These are phyloP conservation scores for Tolypocladium inflatum DNA, from an alignment of 2,329 filamentous ascomycete species.

Conservation along the genomic window DNA sequence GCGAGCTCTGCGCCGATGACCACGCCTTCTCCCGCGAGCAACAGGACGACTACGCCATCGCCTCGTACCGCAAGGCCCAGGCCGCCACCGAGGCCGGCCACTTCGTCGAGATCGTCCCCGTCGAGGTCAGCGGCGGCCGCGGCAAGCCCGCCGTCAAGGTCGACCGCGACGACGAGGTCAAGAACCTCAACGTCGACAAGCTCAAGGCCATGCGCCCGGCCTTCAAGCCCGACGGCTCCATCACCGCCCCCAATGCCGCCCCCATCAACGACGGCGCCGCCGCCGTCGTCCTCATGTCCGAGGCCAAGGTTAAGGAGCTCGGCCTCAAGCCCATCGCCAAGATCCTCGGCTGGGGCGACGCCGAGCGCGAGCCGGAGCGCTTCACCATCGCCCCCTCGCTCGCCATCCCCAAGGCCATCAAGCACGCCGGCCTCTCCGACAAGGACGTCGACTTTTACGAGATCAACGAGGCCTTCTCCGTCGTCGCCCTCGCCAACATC, in stretches of 20 bases:
- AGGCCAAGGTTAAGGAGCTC: conserved; percentile 87
- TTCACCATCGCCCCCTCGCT: conserved; percentile 93
- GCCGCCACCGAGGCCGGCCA: conserved; percentile 70
- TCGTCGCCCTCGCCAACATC: conserved; percentile 91
- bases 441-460: conserved; percentile 86
- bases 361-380: conserved; percentile 80
- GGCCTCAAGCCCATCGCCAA: conserved; percentile 87
- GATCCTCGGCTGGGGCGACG: conserved; percentile 96
- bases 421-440: conserved; percentile 77
- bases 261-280: conserved; percentile 93
- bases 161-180: conserved; percentile 87
- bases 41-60: conserved; percentile 94
- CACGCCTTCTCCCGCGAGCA: conserved; percentile 72
- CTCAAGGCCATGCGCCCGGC: conserved; percentile 77
- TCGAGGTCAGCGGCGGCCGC: conserved; percentile 79
- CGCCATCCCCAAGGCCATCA: conserved; percentile 93
- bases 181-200: conserved; percentile 83
- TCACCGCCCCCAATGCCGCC: conserved; percentile 93
- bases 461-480: conserved; percentile 99
- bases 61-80: conserved; percentile 88
- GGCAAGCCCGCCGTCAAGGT: conserved; percentile 80
- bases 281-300: conserved; percentile 86
- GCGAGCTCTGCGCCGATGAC: conserved; percentile 83
- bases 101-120: conserved; percentile 83
- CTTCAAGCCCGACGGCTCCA: conserved; percentile 75